Base-by-base conservation (phyloP, 495 filamentous ascomycete genomes). In the Pyronema omphalodes region DNA sequence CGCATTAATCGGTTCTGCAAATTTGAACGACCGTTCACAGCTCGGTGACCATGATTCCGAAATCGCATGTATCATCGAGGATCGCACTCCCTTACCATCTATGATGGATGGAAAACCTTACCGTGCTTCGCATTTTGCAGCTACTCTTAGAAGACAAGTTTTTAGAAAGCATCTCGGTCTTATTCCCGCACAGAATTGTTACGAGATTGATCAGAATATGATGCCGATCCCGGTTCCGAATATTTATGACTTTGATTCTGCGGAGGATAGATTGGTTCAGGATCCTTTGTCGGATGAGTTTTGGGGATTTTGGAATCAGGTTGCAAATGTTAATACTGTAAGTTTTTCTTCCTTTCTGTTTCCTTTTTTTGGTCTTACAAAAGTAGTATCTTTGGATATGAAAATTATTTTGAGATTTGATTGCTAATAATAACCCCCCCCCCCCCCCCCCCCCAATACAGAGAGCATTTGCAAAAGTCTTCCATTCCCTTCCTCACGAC, bases 11-110 rank as follows among this genome's bases (percentile, higher is more conserved):
- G 89, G 89, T 47, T 89, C 84, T 0, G 89, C 89, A 36, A 96
- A 96, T 67, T 68, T 96, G 41, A 96, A 96, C 69, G 89, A 96
- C 68, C 83, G 89, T 57, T 89, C 84, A 17, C 89, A 96, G 67
- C 75, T 94, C 12, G 89, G 89, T 14, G 66, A 69, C 54, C 81
- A 84, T 61, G 82, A 86, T 60, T 84, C 80, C 5, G 84, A 88
- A 56, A 86, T 88, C 56, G 84, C 84, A n/a, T 73, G 86, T 51
- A 67, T 87, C 40, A 79, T 93, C 58, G 80, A 88, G 62, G 89
- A 94, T 67, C 78, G 74, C 2, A 80, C 78, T 1, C 74, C 78
- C 0, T 66, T 94, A 4, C 72, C 77, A 9, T 81, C 79, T 6
- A 67, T 53, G 54, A 93, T 94, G 86, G 74, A 78, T 60, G 83